These are phyloP conservation scores for Kodamaea laetipori DNA, from an alignment of 805 yeast species.

Conservation along the genomic window DNA sequence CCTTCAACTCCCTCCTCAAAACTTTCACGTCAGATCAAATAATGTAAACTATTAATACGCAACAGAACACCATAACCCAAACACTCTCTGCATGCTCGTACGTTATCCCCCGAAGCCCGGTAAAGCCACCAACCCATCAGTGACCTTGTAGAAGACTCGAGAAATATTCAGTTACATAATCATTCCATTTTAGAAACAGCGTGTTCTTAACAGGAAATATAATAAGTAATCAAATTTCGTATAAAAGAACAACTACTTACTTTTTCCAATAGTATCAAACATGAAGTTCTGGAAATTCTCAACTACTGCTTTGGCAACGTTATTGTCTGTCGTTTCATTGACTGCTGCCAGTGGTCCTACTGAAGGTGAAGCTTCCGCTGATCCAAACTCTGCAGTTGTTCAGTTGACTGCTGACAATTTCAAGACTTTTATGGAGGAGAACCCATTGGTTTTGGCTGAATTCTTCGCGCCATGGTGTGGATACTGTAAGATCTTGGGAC, in stretches of 20 bases:
- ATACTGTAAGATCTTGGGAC: conserved; percentile 87
- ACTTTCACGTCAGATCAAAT: too few relatives aligned
- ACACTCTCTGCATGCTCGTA: too few relatives aligned
- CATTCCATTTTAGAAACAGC: conserved; percentile 7
- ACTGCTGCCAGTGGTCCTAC: conserved; percentile 40
- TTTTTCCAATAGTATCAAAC: conserved; percentile 5
- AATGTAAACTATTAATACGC: too few relatives aligned
- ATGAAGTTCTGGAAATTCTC: conserved; percentile 48
- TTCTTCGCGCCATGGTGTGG: conserved; percentile 99
- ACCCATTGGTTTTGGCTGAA: conserved; percentile 82
- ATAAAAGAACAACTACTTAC: background rate
- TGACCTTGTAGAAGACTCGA: background rate
- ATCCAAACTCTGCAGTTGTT: conserved; percentile 84
- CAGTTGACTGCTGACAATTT: conserved; percentile 70
- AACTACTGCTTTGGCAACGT: conserved; percentile 37
- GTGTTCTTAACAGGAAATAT: conserved; percentile 7
- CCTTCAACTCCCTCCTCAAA: too few relatives aligned
- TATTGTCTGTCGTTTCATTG: conserved; percentile 37
- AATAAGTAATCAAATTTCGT: conserved; percentile 1
- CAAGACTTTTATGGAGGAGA: conserved; percentile 61
- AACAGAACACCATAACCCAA: too few relatives aligned
- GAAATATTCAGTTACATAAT: conserved; percentile 4
- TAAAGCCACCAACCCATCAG: too few relatives aligned
- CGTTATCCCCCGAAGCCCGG: too few relatives aligned
- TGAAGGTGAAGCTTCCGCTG: conserved; percentile 68